Evolutionary conservation across 768 basidiomycete genomes (phyloP), one percentile per base, ranked within the genome.

Genomic region (Russula dissimulans): DNA sequence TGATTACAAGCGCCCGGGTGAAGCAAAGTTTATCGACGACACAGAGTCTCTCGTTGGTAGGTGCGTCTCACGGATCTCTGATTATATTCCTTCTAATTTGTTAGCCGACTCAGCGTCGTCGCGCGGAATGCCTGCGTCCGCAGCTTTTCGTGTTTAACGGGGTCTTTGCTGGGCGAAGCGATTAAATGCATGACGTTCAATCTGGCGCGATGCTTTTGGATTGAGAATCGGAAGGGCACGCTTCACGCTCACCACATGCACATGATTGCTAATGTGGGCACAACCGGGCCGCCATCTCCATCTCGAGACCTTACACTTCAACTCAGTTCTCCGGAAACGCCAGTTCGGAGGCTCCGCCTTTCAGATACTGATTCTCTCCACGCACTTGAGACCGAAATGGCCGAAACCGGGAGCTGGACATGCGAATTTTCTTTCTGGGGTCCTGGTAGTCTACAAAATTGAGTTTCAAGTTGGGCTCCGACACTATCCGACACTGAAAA

Each of bases 11-110:
- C 80, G 81, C 5, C 84, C 94, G 22, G 67, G 79, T 89, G 59
- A 93, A 94, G 71, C 81, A 87, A 61, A 91, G 91, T 9, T 80
- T 70, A 74, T 95, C 12, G 89, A 89, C 68, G 91, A 89, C 22
- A 94, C 91, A 1, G 79, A 84, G 59, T 95, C 92, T 1, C 83
- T 95, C 57, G 93, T 92, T 1, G 92, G 92, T 69, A 91, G 89
- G 89, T 89, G 51, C 54, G 49, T 52, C 43, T 14, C 15, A 78
- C 55, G 31, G 44, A 31, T 39, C 41, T 7, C 12, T 15, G 52
- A 7, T 9, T 15, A 31, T 22, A 44, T 39, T 38, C 47, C 44
- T 56, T 17, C 49, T 36, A 15, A 43, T 50, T 53, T 54, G 31
- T 41, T 26, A 7, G 9, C 15, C 12, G 31, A 34, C 66, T 15